Evolutionary conservation across 768 basidiomycete species (phyloP).

Genomic region (Termitomyces sp.): DNA sequence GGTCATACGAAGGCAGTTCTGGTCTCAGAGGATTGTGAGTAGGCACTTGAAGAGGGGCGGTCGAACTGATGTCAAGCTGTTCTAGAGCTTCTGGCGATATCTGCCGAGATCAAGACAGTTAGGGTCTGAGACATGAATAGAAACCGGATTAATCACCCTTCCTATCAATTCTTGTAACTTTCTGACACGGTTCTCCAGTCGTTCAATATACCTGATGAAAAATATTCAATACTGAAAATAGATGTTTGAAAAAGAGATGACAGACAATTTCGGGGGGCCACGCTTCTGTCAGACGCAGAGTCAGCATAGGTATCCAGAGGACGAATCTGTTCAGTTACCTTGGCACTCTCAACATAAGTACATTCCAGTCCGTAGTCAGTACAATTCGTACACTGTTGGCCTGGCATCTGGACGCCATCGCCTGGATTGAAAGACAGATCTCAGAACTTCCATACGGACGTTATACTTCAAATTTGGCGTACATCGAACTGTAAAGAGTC

Average conservation of each 20-base stretch:
- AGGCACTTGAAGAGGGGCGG: not conserved
- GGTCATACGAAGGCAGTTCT: not conserved
- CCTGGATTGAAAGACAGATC: conserved; percentile 27
- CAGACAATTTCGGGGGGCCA: conserved; percentile 57
- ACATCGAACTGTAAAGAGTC: conserved; percentile 51
- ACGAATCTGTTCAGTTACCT: conserved; percentile 33
- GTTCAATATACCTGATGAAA: conserved; percentile 44
- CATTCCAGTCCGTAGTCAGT: conserved; percentile 58
- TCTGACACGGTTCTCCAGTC: conserved; percentile 51
- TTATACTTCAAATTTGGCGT: conserved; percentile 16
- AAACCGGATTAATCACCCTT: conserved; percentile 18
- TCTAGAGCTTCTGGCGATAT: conserved; percentile 40
- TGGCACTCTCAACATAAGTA: conserved; percentile 66
- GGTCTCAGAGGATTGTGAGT: not conserved
- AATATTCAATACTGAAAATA: not conserved
- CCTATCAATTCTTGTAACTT: conserved; percentile 53
- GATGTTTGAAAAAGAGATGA: not conserved
- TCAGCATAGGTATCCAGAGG: not conserved
- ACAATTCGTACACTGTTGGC: conserved; percentile 64
- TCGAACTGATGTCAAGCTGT: conserved; percentile 3
- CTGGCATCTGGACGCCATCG: conserved; percentile 65
- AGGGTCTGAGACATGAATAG: not conserved
- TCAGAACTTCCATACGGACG: not conserved
- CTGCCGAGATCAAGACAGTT: conserved; percentile 25
- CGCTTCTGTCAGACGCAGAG: conserved; percentile 31